Evolutionary conservation across 1,139 yeast species (phyloP).

Genomic region (Ogataea hybrid): DNA sequence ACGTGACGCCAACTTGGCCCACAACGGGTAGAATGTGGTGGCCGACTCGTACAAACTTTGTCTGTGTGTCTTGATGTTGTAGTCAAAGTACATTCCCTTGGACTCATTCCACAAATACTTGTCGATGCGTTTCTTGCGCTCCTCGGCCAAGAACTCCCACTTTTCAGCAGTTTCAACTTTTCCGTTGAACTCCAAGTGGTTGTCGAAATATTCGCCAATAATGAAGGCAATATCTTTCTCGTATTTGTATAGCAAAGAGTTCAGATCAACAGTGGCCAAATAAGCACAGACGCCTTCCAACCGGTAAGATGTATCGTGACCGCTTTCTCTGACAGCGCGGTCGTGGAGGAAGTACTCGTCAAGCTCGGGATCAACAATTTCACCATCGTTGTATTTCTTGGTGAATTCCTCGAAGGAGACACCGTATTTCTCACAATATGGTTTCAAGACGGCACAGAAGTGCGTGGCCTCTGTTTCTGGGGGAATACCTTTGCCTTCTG

Average conservation of each 20-base stretch:
- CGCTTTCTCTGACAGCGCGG: conserved; percentile 94
- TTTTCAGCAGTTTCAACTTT: conserved; percentile 44
- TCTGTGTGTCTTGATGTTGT: conserved; percentile 56
- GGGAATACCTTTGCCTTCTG: conserved; percentile 88
- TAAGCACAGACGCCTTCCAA: conserved; percentile 88
- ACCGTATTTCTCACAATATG: conserved; percentile 64
- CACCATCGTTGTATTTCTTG: conserved; percentile 63
- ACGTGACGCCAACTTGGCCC: conserved; percentile 74
- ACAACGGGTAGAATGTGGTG: conserved; percentile 89
- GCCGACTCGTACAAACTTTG: conserved; percentile 80
- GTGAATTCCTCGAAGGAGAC: conserved; percentile 69
- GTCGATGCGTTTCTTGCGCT: conserved; percentile 56
- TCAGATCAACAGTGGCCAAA: conserved; percentile 88
- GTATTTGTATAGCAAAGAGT: conserved; percentile 83
- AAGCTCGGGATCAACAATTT: conserved; percentile 68
- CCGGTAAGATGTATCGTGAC: conserved; percentile 93
- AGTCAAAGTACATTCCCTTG: conserved; percentile 80
- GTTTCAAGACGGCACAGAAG: conserved; percentile 68
- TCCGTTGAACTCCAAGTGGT: conserved; percentile 43
- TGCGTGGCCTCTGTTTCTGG: conserved; percentile 96
- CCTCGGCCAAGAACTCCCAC: conserved; percentile 61
- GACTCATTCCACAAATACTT: conserved; percentile 84
- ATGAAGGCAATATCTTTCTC: conserved; percentile 79
- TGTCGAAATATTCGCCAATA: conserved; percentile 56
- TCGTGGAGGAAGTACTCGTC: conserved; percentile 92